phyloP scores from a whole-genome alignment of 331 rosid species.

The Stylosanthes scabra region DNA sequence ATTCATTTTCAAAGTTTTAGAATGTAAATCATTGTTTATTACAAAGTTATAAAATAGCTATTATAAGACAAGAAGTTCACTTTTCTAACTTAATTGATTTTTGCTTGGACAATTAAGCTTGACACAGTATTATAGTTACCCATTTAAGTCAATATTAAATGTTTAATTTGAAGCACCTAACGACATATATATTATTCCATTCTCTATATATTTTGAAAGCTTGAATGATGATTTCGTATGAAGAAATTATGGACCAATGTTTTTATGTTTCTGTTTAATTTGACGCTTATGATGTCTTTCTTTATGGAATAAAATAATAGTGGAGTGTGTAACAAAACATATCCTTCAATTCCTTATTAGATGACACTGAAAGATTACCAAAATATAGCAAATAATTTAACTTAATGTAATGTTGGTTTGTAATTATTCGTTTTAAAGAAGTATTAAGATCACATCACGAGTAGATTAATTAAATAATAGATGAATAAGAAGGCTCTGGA shows the following conservation, averaged over 20 bases:
- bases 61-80: no score
- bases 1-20: no score
- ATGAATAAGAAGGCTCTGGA: constrained; percentile 21
- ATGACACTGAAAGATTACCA: constrained; percentile 3
- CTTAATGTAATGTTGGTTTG: constrained; percentile 11
- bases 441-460: constrained; percentile 8
- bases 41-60: no score
- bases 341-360: not conserved
- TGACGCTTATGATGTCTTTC: not conserved
- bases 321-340: not conserved
- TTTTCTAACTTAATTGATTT: no score
- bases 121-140: no score
- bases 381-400: constrained; percentile 23
- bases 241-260: not conserved
- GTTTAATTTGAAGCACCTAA: no score
- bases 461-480: constrained; percentile 28
- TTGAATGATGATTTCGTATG: not conserved
- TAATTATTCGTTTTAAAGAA: constrained; percentile 1
- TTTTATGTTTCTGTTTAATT: constrained; percentile 15
- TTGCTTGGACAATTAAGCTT: no score
- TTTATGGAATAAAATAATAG: not conserved
- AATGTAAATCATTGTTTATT: no score
- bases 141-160: no score
- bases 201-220: not conserved
- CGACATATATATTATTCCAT: no score